These are phyloP conservation scores for Penicillium arizonense DNA, from an alignment of 495 filamentous ascomycete species.

Conservation along the genomic window DNA sequence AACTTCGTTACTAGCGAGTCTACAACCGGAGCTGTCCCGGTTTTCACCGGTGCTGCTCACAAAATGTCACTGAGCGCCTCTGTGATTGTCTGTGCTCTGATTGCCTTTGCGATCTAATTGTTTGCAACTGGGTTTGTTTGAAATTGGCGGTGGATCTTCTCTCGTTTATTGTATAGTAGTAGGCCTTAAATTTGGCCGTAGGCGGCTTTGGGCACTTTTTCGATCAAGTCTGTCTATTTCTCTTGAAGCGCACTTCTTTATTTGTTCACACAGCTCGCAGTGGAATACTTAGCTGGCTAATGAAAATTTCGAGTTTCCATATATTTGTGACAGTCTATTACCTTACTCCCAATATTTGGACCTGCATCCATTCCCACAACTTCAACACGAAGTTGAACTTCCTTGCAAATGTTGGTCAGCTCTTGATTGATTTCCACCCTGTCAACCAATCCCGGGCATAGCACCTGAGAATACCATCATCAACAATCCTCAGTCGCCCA, in stretches of 20 bases:
- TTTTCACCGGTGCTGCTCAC: constrained; percentile 31
- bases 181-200: constrained; percentile 4
- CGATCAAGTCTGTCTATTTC: neutral
- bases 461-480: constrained; percentile 34
- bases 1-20: constrained; percentile 9
- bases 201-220: neutral
- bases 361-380: neutral
- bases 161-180: constrained; percentile 10
- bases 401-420: no score
- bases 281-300: constrained; percentile 4
- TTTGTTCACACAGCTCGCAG: neutral
- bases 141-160: neutral
- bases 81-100: constrained; percentile 14
- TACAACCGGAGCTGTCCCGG: constrained; percentile 15
- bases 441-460: constrained; percentile 38
- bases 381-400: no score
- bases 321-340: neutral
- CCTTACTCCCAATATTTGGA: neutral
- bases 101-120: constrained; percentile 8
- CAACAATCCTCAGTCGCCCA: constrained; percentile 31
- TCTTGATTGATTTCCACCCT: constrained; percentile 19
- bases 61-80: constrained; percentile 22
- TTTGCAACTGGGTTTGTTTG: neutral
- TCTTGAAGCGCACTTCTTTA: neutral
- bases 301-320: neutral